phyloP scores from a whole-genome alignment of 2,329 filamentous ascomycete genomes.

The Penicillium freii region DNA sequence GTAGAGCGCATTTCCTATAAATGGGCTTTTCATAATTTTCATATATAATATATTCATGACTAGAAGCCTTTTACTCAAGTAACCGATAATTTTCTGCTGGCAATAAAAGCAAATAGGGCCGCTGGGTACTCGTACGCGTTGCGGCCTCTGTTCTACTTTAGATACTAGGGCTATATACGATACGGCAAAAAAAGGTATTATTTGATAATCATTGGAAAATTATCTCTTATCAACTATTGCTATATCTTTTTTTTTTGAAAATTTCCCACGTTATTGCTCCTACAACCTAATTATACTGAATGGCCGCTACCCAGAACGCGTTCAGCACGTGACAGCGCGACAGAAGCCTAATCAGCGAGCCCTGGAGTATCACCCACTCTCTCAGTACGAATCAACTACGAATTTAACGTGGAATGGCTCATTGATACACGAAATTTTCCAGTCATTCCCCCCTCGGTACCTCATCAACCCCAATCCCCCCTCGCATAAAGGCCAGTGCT shows the following conservation, averaged over 20 bases:
- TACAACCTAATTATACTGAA: background rate
- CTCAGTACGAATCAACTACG: background rate
- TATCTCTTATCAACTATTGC: background rate
- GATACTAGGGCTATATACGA: background rate
- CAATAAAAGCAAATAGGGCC: background rate
- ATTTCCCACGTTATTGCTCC: background rate
- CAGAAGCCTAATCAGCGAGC: background rate
- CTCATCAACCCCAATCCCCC: background rate
- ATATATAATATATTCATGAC: background rate
- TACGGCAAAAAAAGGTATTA: background rate
- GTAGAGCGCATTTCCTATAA: background rate
- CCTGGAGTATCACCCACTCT: background rate
- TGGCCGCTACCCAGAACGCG: constrained; percentile 1
- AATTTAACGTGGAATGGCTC: background rate
- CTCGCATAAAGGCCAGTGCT: background rate
- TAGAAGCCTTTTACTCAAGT: background rate
- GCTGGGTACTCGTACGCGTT: background rate
- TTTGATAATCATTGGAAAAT: background rate
- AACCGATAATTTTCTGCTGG: background rate
- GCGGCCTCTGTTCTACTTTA: background rate
- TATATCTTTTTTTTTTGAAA: background rate
- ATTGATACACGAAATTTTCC: background rate
- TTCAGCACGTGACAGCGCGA: constrained; percentile 5
- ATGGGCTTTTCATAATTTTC: background rate
- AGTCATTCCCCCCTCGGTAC: background rate